phyloP scores from a whole-genome alignment of 805 yeast genomes.

The Saturnispora quitensis region DNA sequence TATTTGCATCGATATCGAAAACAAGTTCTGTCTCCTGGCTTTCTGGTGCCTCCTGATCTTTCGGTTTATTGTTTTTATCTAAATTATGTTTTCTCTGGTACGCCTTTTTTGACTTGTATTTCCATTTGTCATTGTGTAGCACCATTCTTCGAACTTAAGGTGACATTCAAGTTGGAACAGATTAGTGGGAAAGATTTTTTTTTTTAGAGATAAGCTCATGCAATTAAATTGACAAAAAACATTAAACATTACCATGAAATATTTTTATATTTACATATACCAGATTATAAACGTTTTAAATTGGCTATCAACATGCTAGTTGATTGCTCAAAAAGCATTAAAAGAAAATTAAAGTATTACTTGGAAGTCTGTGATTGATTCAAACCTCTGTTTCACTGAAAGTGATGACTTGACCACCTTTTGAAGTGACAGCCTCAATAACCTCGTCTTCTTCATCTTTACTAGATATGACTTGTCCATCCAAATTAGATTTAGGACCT shows the following conservation, averaged over 20 bases:
- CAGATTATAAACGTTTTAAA: neutral
- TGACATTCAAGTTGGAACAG: neutral
- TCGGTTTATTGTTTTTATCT: constrained; percentile 8
- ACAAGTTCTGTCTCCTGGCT: neutral
- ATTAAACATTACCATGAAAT: no score
- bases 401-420: constrained; percentile 13
- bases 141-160: constrained; percentile 29
- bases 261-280: neutral
- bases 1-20: neutral
- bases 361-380: neutral
- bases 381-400: constrained; percentile 6
- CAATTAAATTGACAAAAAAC: neutral
- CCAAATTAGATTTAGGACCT: constrained; percentile 52
- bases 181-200: no score
- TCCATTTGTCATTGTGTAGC: constrained; percentile 46
- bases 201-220: neutral
- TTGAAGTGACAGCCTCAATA: constrained; percentile 16
- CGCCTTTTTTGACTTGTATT: constrained; percentile 34
- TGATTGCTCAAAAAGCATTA: neutral
- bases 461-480: constrained; percentile 22
- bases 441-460: constrained; percentile 16
- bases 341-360: neutral
- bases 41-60: neutral
- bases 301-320: neutral
- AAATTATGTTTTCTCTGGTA: constrained; percentile 37